A percentile compares a stretch with the other conserved stretches of the same genome.
phyloP scores from a whole-genome alignment of 1,139 yeast species.

The Arxiozyma heterogenica region DNA sequence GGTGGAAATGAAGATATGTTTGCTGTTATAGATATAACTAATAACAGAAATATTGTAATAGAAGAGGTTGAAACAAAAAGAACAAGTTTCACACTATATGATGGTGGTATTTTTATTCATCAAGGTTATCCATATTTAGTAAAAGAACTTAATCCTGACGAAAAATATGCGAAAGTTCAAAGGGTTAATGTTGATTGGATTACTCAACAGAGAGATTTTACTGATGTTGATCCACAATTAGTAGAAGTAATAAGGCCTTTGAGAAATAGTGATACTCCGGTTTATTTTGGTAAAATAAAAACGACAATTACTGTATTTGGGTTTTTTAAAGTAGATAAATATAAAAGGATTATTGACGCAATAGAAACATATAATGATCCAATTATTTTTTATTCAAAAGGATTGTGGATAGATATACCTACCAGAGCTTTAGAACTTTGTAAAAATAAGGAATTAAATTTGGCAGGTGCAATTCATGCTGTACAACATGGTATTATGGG shows the following conservation, averaged over 20 bases:
- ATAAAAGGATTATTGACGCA: constrained; percentile 74
- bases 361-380: constrained; percentile 92
- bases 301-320: constrained; percentile 81
- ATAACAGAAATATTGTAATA: constrained; percentile 61
- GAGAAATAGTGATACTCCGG: constrained; percentile 47
- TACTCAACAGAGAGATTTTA: constrained; percentile 82
- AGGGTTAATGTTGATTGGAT: constrained; percentile 91
- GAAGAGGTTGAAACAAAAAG: constrained; percentile 89
- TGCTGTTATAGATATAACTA: constrained; percentile 84
- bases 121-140: constrained; percentile 88
- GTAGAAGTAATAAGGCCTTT: constrained; percentile 57
- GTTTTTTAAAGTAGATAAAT: constrained; percentile 73
- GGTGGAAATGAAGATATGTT: constrained; percentile 70
- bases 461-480: constrained; percentile 94
- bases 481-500: constrained; percentile 87
- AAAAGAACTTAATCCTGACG: constrained; percentile 70
- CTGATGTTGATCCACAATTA: constrained; percentile 81
- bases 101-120: constrained; percentile 90
- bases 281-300: constrained; percentile 64
- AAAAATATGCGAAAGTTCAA: constrained; percentile 69
- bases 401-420: constrained; percentile 89
- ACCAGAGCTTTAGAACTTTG: constrained; percentile 49
- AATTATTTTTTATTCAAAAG: constrained; percentile 55
- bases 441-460: constrained; percentile 46
- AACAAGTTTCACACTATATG: constrained; percentile 83